Base-by-base conservation (phyloP, 2,329 filamentous ascomycete species). In the Teratosphaeria zuluensis region DNA sequence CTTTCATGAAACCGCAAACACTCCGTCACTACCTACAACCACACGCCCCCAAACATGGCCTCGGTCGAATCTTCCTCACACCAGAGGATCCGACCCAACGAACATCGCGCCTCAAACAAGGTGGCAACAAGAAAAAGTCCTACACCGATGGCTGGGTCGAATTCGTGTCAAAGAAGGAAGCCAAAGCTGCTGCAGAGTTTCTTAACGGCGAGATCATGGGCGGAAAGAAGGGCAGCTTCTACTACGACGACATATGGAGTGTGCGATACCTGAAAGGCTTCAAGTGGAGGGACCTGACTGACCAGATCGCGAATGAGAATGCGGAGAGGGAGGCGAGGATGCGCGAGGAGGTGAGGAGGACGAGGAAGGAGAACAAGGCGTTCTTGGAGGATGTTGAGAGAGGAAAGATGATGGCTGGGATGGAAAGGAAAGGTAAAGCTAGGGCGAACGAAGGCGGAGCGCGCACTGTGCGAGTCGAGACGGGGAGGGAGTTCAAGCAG, bases 131-230 rank as follows among this genome's bases (percentile, higher is more conserved):
- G 76, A 90, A 91, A 74, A 83, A 85, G 60, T 83, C 83, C n/a
- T 94, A 85, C 74, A 86, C 84, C 3, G 90, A 95, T 73, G 90
- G 90, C 53, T 95, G 90, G 90, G 84, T 94, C 31, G 90, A 95
- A 72, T 95, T 92, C 67, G 73, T 84, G 38, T 80, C 81, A 62
- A 94, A 94, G 73, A 80, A 81, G 63, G 85, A 92, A 62, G 90
- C 90, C 38, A 90, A 92, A 72, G 77, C 82, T n/a, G 86, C 84
- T 0, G 88, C 85, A 55, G 87, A 90, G 64, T 80, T 88, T 30
- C 78, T 95, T 55, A 95, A 95, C 69, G 87, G 87, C 51, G 83
- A 82, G 62, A 89, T 82, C 12, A 88, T 94, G 63, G 89, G 89
- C 55, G 90, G 90, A 30, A 92, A 92, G 76, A 95, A 95, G 76